Evolutionary conservation across 148 eudicot genomes (phyloP), one percentile per base, ranked within the genome.

Genomic region (Cornus kousa): DNA sequence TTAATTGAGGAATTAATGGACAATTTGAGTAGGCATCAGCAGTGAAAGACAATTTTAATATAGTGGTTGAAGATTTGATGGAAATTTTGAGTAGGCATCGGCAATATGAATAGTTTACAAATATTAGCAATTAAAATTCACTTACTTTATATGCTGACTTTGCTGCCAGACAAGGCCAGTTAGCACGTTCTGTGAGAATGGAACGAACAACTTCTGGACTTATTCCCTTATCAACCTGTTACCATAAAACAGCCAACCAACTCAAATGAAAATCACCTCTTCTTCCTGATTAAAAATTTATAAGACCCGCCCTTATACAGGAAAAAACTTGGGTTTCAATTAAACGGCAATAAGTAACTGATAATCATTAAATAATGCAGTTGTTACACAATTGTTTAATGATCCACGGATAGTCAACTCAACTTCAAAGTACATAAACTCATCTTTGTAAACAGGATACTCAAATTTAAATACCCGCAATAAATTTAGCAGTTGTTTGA

Each of bases 141-240:
- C 87, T 83, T 81, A 90, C 99, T 91, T 89, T 90, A 50, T 84
- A 73, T 32, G 91, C 92, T 39, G 99, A 88, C 82, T 86, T 92
- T 66, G 95, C 90, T 68, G 98, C 99, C 60, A 96, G 83, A 78
- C 86, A 88, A 81, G 99, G 99, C 85, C 83, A 78, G 77, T 89
- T 89, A 77, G 82, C 95, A 85, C 98, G 98, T 80, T 96, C 99
- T 59, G 79, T 33, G 48, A 96, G 95, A 76, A 94, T 83, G 66
- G 95, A 89, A 31, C 98, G 97, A 78, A 96, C 99, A 70, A 96
- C 88, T 88, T 96, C 99, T 57, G 97, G 94, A 81, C 88, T 94
- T 80, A 94, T 82, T 71, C 94, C 99, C 89, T 82, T 90, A 83
- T 96, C 99, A 78, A 95, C 93, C 99, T 95, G 90, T 81, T 77